phyloP scores from a whole-genome alignment of 257 asterid genomes.

The Agastache rugosa region DNA sequence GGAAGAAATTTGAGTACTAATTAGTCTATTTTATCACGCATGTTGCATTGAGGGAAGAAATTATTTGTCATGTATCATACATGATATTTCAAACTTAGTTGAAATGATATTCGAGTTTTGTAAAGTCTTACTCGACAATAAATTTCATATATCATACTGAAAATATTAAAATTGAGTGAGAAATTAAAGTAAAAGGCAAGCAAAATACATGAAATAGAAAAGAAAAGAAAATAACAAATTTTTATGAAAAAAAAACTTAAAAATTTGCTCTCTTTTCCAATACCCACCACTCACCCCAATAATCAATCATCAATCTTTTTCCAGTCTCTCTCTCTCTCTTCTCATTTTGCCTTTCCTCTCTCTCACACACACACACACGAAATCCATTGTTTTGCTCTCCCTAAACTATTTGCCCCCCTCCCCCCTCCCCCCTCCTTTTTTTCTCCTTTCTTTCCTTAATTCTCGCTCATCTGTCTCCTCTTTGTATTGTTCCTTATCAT shows the following conservation, averaged over 20 bases:
- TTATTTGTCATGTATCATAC: too few species aligned
- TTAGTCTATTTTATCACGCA: too few species aligned
- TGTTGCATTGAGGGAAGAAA: too few species aligned
- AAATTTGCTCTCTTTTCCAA: slow-evolving; percentile 34
- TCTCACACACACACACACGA: slow-evolving; percentile 38
- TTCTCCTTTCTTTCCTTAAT: slow-evolving; percentile 52
- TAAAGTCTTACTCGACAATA: neutral
- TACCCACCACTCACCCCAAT: slow-evolving; percentile 43
- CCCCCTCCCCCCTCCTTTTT: slow-evolving; percentile 13
- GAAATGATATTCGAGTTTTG: too few species aligned
- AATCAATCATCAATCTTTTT: slow-evolving; percentile 41
- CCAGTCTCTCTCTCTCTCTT: slow-evolving; percentile 12
- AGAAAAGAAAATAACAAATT: neutral
- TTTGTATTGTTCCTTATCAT: slow-evolving; percentile 36
- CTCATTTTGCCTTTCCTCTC: slow-evolving; percentile 23
- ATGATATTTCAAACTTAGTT: too few species aligned
- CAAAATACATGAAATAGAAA: neutral
- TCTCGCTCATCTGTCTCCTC: slow-evolving; percentile 60
- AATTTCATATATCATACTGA: neutral
- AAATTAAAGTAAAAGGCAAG: neutral
- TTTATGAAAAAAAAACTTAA: neutral
- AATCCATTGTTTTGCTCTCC: slow-evolving; percentile 41
- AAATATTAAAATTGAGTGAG: neutral
- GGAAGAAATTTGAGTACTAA: too few species aligned
- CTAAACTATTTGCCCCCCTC: slow-evolving; percentile 28